Base-by-base conservation (phyloP, 2,329 filamentous ascomycete genomes). In the Stemphylium lycopersici region DNA sequence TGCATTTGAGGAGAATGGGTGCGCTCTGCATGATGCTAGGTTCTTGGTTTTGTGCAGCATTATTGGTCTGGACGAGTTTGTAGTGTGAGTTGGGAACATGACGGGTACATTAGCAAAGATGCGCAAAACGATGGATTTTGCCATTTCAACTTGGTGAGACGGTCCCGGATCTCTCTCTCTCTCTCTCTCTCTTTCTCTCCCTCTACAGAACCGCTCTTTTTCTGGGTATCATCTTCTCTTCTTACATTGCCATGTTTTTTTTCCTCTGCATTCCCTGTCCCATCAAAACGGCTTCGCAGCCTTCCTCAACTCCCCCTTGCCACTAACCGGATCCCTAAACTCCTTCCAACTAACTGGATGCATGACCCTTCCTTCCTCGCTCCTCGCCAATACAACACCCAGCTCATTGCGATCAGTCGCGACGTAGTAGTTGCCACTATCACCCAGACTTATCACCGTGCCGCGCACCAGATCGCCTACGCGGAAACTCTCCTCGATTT, bases 371-470 rank as follows among this genome's bases (percentile, higher is more conserved):
- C 93, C 93, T 2, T 84, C 85, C 73, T 96, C 91, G 71, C 91
- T 96, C 65, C 85, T 88, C 8, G 93, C 95, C 87, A 98, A 90
- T 34, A 99, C 90, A 54, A 98, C 93, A 2, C 95, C 95, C 36
- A 96, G 81, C 72, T 96, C 90, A 76, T 99, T 98, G 63, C 86
- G 86, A 24, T 92, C 91, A 1, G 95, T 99, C 22, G 88, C 90
- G n/a, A 96, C 83, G 75, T 97, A 99, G 75, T 98, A 99, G 68
- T 91, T 96, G 45, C 90, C 87, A 78, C 98, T 93, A 72, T 99
- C 95, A 33, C 95, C 95, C 12, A 98, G 78, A 6, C 90, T 95
- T 54, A 96, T 95, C 69, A 99, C 92, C 51, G 88, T 84, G 4
- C 91, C 95, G 45, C 91, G 81, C 46, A 99, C 90, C 62, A 98